Percentiles rank a stretch among this genome's conserved stretches.
phyloP scores from a whole-genome alignment of 495 filamentous ascomycete species.

The Terfezia boudieri region DNA sequence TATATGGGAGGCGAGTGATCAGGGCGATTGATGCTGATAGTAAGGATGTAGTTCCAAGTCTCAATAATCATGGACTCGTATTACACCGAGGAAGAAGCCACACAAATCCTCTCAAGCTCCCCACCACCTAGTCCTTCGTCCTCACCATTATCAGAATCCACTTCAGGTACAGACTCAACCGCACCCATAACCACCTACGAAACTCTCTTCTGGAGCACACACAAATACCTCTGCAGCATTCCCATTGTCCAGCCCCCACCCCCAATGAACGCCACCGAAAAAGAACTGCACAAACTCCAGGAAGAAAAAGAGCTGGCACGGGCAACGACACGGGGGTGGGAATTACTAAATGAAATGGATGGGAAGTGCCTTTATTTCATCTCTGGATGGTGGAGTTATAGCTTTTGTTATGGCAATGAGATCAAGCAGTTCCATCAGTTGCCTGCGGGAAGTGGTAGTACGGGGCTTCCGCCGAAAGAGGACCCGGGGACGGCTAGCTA shows the following conservation, averaged over 20 bases:
- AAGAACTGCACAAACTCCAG: conserved; percentile 41
- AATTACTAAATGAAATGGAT: conserved; percentile 71
- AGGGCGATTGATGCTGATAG: neutral
- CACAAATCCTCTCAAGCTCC: conserved; percentile 9
- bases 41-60: conserved; percentile 47
- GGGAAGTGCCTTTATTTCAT: conserved; percentile 77
- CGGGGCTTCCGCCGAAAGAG: conserved; percentile 44
- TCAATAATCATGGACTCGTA: conserved; percentile 45
- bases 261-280: conserved; percentile 34
- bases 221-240: conserved; percentile 65
- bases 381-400: conserved; percentile 92
- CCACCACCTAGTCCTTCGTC: conserved; percentile 1
- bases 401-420: conserved; percentile 73
- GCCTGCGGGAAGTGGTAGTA: conserved; percentile 31
- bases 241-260: conserved; percentile 40
- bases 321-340: conserved; percentile 66
- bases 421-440: conserved; percentile 85
- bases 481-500: conserved; percentile 61
- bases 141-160: conserved; percentile 7
- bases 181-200: conserved; percentile 31
- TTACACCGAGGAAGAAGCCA: conserved; percentile 47
- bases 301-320: conserved; percentile 67
- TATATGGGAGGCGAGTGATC: neutral
- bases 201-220: conserved; percentile 43
- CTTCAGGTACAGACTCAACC: conserved; percentile 8